Percentiles rank a stretch among this genome's conserved stretches.
Conservation (phyloP, 139 green algal genomes). For the Pseudopediastrum boryanum region DNA sequence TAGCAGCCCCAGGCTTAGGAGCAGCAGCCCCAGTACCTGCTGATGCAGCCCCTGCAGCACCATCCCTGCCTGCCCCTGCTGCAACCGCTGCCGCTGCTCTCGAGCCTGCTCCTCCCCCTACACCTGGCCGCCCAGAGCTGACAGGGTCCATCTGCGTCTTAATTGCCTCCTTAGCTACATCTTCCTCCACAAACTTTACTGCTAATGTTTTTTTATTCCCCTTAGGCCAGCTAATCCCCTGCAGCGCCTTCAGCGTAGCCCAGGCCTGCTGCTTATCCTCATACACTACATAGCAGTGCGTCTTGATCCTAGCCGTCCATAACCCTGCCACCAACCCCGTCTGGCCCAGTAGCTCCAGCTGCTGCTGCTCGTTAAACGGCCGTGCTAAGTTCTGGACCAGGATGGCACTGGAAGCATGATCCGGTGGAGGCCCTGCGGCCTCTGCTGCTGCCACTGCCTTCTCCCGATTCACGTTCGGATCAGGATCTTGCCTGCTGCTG, state of each 20-base stretch:
- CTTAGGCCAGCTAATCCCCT: slow-evolving; percentile 24
- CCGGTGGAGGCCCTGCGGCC: slow-evolving; percentile 2
- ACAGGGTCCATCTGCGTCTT: not conserved
- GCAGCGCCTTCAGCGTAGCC: slow-evolving; percentile 18
- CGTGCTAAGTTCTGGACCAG: slow-evolving; percentile 9
- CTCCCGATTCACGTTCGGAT: not conserved
- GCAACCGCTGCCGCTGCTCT: not conserved
- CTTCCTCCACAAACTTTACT: slow-evolving; percentile 5
- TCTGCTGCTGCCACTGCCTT: slow-evolving; percentile 11
- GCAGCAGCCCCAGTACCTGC: not conserved
- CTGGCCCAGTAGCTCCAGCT: not conserved
- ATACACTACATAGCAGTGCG: slow-evolving; percentile 16
- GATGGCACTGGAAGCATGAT: slow-evolving; percentile 8
- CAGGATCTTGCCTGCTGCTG: no score
- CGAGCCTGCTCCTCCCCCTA: not conserved
- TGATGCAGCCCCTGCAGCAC: not conserved
- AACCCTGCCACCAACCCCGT: slow-evolving; percentile 2
- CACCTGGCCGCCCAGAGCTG: not conserved
- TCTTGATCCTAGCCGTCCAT: slow-evolving; percentile 8
- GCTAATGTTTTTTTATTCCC: slow-evolving; percentile 26
- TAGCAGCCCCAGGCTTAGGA: not conserved
- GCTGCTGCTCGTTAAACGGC: slow-evolving; percentile 13
- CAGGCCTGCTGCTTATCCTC: slow-evolving; percentile 3
- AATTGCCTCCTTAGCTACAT: slow-evolving; percentile 17
- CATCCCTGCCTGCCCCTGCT: not conserved